These are phyloP conservation scores for Nevesoporus exiguus DNA, from an alignment of 768 basidiomycete genomes.

Conservation along the genomic window DNA sequence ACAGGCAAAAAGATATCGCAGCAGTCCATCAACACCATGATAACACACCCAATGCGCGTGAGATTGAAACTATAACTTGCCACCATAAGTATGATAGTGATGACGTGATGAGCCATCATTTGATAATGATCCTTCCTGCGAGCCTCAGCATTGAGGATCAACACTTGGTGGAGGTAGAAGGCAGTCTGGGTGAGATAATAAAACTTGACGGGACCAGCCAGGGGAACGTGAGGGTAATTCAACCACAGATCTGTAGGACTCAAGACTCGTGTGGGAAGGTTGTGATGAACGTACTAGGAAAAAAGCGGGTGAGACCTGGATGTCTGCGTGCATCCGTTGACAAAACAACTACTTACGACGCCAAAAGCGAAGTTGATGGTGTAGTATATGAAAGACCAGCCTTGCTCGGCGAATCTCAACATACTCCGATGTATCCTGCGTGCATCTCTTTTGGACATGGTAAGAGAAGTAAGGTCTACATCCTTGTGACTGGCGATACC, in stretches of 20 bases:
- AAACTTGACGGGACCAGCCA: conserved; percentile 81
- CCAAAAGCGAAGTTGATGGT: conserved; percentile 73
- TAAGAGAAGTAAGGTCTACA: conserved; percentile 14
- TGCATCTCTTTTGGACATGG: conserved; percentile 43
- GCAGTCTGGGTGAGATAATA: conserved; percentile 85
- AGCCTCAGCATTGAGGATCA: conserved; percentile 91
- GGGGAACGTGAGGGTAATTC: conserved; percentile 76
- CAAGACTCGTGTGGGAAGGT: conserved; percentile 63
- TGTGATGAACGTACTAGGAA: conserved; percentile 72
- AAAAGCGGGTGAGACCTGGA: conserved; percentile 5
- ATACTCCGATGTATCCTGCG: conserved; percentile 68
- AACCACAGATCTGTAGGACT: conserved; percentile 69
- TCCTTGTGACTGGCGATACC: conserved; percentile 30
- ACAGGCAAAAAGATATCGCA: conserved; percentile 93
- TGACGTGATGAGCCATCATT: conserved; percentile 95
- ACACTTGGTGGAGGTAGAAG: conserved; percentile 88
- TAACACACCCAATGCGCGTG: conserved; percentile 84
- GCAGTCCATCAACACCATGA: conserved; percentile 92
- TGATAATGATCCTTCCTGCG: conserved; percentile 89
- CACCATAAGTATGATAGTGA: conserved; percentile 77
- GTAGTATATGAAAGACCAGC: conserved; percentile 86
- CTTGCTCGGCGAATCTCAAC: conserved; percentile 91
- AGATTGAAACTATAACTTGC: conserved; percentile 79
- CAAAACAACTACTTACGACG: conserved; percentile 56
- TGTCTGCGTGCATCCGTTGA: conserved; percentile 3